These are phyloP conservation scores for Syzygium aqueum DNA, from an alignment of 345 rosid genomes.

Conservation along the genomic window DNA sequence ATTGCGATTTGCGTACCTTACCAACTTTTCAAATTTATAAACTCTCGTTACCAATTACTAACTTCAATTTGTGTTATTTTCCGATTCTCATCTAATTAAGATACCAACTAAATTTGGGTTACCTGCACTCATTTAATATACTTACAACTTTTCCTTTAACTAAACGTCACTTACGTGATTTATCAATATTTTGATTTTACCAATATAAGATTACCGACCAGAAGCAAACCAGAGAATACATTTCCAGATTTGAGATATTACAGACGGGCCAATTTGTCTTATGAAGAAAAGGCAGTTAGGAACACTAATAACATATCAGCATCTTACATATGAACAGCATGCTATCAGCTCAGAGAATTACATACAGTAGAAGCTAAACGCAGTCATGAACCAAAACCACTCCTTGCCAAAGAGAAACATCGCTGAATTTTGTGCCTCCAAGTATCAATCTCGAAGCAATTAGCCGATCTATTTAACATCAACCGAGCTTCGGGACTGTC, in stretches of 20 bases:
- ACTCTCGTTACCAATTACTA: not conserved
- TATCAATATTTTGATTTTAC: no score
- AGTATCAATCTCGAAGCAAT: not conserved
- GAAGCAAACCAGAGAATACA: no score
- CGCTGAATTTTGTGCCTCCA: not conserved
- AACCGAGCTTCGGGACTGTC: not conserved
- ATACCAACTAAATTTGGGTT: not conserved
- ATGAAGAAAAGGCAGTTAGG: not conserved
- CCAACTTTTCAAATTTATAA: not conserved
- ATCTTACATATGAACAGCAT: not conserved
- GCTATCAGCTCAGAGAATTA: not conserved
- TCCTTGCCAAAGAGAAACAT: not conserved
- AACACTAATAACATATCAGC: not conserved
- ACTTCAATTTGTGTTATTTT: not conserved
- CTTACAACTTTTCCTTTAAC: no score
- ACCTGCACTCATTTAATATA: no score
- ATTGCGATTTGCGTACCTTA: not conserved
- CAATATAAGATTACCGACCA: no score
- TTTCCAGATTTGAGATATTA: not conserved
- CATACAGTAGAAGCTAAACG: not conserved
- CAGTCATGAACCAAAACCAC: not conserved
- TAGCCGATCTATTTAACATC: not conserved
- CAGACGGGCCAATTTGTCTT: not conserved
- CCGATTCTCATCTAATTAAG: not conserved
- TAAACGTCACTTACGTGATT: no score